Conservation (phyloP, 1,139 yeast species). For the Yamadazyma kanchanaburiensis region DNA sequence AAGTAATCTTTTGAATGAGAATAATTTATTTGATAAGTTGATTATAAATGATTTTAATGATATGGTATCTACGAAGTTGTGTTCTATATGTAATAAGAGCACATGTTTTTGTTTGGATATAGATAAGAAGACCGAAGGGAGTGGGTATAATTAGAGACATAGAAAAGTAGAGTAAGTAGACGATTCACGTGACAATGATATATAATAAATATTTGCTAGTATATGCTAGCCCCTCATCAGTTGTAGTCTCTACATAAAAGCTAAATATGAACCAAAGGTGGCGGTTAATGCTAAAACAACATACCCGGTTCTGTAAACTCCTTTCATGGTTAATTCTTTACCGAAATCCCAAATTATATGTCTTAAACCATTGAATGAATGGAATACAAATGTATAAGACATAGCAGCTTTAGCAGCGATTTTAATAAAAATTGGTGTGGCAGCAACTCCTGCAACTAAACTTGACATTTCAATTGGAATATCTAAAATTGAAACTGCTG, state of each 20-base stretch:
- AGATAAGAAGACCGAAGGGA: too few relatives aligned
- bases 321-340: conserved; percentile 70
- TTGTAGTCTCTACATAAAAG: conserved; percentile 29
- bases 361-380: conserved; percentile 81
- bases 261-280: conserved; percentile 56
- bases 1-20: conserved; percentile 7
- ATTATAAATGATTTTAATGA: conserved; percentile 9
- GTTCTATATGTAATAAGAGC: conserved; percentile 8
- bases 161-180: not conserved
- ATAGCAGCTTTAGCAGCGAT: conserved; percentile 63
- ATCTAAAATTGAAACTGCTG: conserved; percentile 65
- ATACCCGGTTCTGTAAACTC: conserved; percentile 92
- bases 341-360: conserved; percentile 93
- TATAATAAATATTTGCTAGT: not conserved
- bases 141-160: conserved; percentile 4
- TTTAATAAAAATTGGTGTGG: conserved; percentile 62
- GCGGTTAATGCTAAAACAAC: conserved; percentile 73
- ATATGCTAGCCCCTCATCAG: not conserved
- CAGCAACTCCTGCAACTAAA: conserved; percentile 52
- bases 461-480: conserved; percentile 61
- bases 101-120: conserved; percentile 12
- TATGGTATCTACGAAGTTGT: conserved; percentile 2
- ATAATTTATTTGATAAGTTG: conserved; percentile 11
- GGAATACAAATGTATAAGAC: conserved; percentile 86
- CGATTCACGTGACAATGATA: conserved; percentile 1